phyloP scores from a whole-genome alignment of 768 basidiomycete species.

The Rhodotorula toruloides region DNA sequence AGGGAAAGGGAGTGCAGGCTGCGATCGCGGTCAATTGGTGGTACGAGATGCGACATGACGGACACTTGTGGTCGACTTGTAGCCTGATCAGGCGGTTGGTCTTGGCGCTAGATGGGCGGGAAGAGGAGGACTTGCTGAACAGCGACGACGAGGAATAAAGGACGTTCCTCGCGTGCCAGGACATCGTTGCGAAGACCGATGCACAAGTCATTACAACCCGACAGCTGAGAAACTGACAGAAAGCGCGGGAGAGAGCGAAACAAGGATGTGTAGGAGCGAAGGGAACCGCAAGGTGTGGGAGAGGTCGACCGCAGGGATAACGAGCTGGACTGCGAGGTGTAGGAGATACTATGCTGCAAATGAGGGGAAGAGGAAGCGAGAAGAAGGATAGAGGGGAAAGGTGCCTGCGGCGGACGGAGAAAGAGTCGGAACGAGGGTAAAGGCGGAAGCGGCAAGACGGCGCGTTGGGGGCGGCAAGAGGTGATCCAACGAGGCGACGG shows the following conservation, averaged over 20 bases:
- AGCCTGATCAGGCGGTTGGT: constrained; percentile 20
- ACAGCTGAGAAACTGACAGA: neutral
- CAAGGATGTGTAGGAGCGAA: neutral
- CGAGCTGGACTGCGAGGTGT: too few relatives aligned
- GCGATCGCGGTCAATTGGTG: constrained; percentile 68
- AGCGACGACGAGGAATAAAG: neutral
- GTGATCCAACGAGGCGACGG: neutral
- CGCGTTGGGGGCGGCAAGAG: neutral
- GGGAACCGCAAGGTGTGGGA: too few relatives aligned
- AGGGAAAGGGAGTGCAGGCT: neutral
- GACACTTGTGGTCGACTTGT: constrained; percentile 9
- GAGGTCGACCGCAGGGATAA: too few relatives aligned
- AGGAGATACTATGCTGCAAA: too few relatives aligned
- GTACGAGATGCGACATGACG: constrained; percentile 64
- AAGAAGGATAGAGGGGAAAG: neutral
- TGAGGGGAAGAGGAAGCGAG: neutral
- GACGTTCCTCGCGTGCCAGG: neutral
- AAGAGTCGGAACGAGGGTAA: neutral
- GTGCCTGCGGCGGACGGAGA: neutral
- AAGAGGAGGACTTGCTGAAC: constrained; percentile 4
- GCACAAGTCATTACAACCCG: neutral
- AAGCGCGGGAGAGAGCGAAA: neutral
- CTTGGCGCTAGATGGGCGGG: constrained; percentile 22
- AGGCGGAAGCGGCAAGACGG: neutral
- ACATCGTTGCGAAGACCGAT: neutral